Conservation (phyloP, 768 basidiomycete species). For the Suillus paluster region DNA sequence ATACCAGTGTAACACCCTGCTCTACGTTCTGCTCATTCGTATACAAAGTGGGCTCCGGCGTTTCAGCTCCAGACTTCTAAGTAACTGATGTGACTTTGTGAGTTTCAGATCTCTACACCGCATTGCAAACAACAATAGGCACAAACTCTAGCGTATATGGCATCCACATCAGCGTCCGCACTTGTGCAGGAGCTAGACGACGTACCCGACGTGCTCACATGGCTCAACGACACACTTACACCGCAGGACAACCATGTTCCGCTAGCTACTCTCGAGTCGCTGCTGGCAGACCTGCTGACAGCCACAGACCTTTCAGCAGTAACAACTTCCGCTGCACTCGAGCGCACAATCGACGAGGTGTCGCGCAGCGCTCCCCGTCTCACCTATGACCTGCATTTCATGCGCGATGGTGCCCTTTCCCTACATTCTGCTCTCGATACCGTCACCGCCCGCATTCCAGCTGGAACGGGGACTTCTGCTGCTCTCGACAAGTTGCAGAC, state of each 20-base stretch:
- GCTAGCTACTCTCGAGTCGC: conserved; percentile 46
- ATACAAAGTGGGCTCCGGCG: neutral
- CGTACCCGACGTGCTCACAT: conserved; percentile 64
- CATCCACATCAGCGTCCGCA: conserved; percentile 38
- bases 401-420: conserved; percentile 87
- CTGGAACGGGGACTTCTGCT: conserved; percentile 50
- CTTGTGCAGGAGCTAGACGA: conserved; percentile 60
- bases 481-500: conserved; percentile 79
- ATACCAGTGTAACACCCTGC: neutral
- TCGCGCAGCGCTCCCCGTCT: conserved; percentile 89
- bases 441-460: conserved; percentile 43
- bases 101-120: neutral
- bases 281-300: conserved; percentile 74
- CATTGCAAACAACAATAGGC: neutral
- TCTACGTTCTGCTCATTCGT: conserved; percentile 39
- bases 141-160: conserved; percentile 17
- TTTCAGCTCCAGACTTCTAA: neutral
- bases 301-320: conserved; percentile 86
- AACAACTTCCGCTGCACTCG: conserved; percentile 86
- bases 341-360: conserved; percentile 90
- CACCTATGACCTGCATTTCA: conserved; percentile 95
- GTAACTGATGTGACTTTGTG: conserved; percentile 26
- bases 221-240: conserved; percentile 71
- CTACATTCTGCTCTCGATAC: conserved; percentile 69
- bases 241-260: conserved; percentile 36